Conservation (phyloP, 805 yeast species). For the Blastobotrys parvus region DNA sequence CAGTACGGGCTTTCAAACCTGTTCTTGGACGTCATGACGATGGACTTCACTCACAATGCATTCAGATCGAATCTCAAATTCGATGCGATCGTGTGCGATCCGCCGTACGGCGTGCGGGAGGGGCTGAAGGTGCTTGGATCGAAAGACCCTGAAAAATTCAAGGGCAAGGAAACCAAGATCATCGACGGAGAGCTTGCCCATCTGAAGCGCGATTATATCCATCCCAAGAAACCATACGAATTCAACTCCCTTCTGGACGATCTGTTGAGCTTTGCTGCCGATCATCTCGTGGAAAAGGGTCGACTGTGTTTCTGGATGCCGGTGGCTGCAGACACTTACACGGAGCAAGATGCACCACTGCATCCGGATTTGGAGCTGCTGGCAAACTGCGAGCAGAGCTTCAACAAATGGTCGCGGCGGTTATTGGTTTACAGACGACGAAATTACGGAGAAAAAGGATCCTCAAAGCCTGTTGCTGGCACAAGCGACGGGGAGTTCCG, state of each 20-base stretch:
- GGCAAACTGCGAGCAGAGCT: constrained; percentile 75
- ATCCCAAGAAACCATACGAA: constrained; percentile 86
- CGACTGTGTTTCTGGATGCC: constrained; percentile 97
- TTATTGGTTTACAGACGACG: constrained; percentile 71
- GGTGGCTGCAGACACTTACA: constrained; percentile 78
- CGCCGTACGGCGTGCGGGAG: constrained; percentile 96
- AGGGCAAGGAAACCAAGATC: constrained; percentile 63
- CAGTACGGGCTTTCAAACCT: constrained; percentile 54
- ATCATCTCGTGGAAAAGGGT: constrained; percentile 64
- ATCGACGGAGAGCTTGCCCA: constrained; percentile 76
- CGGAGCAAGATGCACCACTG: constrained; percentile 59
- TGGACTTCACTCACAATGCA: constrained; percentile 94
- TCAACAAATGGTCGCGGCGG: constrained; percentile 89
- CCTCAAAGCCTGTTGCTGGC: constrained; percentile 39
- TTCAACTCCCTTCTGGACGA: constrained; percentile 72
- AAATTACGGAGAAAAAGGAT: constrained; percentile 31
- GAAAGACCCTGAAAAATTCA: constrained; percentile 54
- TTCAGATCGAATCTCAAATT: constrained; percentile 52
- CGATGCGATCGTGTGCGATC: constrained; percentile 88
- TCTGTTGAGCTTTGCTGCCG: constrained; percentile 61
- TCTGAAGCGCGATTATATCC: constrained; percentile 73
- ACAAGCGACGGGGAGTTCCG: constrained; percentile 53
- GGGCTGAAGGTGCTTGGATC: constrained; percentile 92
- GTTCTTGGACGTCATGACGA: constrained; percentile 70
- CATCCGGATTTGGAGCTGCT: constrained; percentile 65